A percentile compares a stretch with the other conserved stretches of the same genome.
Evolutionary conservation across 1,284 basidiomycete species (phyloP).

Genomic region (Fistulina hepatica): DNA sequence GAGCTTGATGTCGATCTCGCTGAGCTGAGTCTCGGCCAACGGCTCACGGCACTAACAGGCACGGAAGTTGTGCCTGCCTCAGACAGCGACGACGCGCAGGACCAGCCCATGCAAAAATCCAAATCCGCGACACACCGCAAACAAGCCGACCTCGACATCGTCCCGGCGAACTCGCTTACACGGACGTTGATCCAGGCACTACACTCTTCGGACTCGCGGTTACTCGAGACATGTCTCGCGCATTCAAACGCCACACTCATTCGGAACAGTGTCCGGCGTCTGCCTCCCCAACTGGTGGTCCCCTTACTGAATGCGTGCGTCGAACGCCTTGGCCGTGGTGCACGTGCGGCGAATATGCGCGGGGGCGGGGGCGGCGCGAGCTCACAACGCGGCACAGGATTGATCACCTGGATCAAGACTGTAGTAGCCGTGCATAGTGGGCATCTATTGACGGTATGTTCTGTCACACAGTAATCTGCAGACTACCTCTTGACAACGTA

Average conservation of each 20-base stretch:
- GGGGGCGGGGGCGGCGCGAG: conserved; percentile 77
- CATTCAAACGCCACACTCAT: conserved; percentile 80
- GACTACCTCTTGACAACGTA: conserved; percentile 10
- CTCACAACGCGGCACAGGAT: conserved; percentile 73
- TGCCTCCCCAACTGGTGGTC: conserved; percentile 83
- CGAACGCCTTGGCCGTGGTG: conserved; percentile 78
- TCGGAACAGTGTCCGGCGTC: conserved; percentile 76
- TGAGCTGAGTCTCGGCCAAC: conserved; percentile 82
- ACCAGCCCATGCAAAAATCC: conserved; percentile 18
- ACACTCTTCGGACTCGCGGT: conserved; percentile 84
- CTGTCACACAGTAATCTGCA: neutral
- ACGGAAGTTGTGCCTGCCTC: conserved; percentile 26
- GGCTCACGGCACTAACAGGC: conserved; percentile 63
- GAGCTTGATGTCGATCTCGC: conserved; percentile 76
- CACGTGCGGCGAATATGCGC: conserved; percentile 59
- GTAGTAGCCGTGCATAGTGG: conserved; percentile 83
- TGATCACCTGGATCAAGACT: conserved; percentile 85
- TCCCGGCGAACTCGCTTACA: conserved; percentile 83
- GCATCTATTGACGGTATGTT: conserved; percentile 86
- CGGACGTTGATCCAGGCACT: conserved; percentile 94
- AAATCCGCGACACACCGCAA: conserved; percentile 23
- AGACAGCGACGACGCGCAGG: conserved; percentile 29
- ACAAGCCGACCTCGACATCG: conserved; percentile 15
- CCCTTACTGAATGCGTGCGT: conserved; percentile 85
- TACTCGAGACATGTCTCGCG: conserved; percentile 82